A percentile compares a stretch with the other conserved stretches of the same genome.
Conservation (phyloP, 129 eudicot species). For the Lonicera japonica region DNA sequence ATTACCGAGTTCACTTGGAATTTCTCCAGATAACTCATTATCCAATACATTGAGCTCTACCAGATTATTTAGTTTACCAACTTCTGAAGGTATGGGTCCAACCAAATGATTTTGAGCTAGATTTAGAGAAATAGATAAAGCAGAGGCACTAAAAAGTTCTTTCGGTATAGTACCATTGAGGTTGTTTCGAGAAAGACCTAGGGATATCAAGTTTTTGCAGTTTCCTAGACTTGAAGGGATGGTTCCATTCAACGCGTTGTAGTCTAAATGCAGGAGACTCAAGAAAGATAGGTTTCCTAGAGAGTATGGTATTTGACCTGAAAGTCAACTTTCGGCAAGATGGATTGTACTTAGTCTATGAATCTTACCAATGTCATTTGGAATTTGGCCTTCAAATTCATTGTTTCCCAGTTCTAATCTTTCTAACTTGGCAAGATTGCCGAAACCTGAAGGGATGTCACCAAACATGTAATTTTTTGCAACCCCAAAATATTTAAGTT, state of each 20-base stretch:
- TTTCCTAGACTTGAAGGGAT: slow-evolving; percentile 10
- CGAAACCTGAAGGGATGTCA: slow-evolving; percentile 7
- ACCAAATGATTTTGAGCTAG: slow-evolving; percentile 5
- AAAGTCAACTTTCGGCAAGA: neutral
- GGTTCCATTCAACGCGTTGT: slow-evolving; percentile 7
- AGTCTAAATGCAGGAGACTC: neutral
- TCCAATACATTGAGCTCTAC: slow-evolving; percentile 10
- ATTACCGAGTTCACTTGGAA: slow-evolving; percentile 3
- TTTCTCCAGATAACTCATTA: slow-evolving; percentile 15
- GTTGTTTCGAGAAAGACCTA: slow-evolving; percentile 7
- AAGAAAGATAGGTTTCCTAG: slow-evolving; percentile 8
- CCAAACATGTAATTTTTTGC: neutral
- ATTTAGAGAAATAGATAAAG: neutral
- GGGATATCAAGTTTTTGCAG: neutral
- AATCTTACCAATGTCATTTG: slow-evolving; percentile 10
- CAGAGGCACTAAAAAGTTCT: slow-evolving; percentile 6
- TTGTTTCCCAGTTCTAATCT: neutral
- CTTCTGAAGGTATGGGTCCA: slow-evolving; percentile 11
- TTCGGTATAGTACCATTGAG: slow-evolving; percentile 17
- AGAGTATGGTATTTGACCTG: slow-evolving; percentile 13
- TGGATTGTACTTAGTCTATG: neutral
- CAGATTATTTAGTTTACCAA: slow-evolving; percentile 6
- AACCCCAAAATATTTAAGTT: neutral
- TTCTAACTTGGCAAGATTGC: slow-evolving; percentile 2
- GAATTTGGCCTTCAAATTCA: slow-evolving; percentile 9